These are phyloP conservation scores for Grifola frondosa DNA, from an alignment of 1,284 basidiomycete genomes.

Conservation along the genomic window DNA sequence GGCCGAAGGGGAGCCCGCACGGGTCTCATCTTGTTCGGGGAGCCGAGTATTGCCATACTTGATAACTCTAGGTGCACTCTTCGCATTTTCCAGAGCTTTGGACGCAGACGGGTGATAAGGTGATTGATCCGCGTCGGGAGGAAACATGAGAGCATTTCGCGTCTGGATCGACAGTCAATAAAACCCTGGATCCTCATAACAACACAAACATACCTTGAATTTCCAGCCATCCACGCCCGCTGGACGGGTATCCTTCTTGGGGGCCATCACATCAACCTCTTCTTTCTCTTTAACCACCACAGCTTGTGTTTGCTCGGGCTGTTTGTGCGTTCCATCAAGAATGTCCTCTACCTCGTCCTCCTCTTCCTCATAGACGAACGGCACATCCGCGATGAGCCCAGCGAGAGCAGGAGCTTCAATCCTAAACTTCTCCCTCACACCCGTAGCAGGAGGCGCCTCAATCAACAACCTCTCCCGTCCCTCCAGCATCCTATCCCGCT, in stretches of 20 bases:
- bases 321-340: constrained; percentile 9
- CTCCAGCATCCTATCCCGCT: constrained; percentile 61
- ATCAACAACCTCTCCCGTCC: constrained; percentile 64
- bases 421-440: constrained; percentile 63
- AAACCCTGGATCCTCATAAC: background rate
- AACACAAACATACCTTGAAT: constrained; percentile 68
- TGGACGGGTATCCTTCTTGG: constrained; percentile 65
- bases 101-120: constrained; percentile 61
- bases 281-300: constrained; percentile 21
- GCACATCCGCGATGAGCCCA: constrained; percentile 53
- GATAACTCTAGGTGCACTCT: constrained; percentile 63
- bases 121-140: constrained; percentile 85
- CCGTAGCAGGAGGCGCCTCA: constrained; percentile 60
- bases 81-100: constrained; percentile 33
- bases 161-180: constrained; percentile 46
- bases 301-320: constrained; percentile 20
- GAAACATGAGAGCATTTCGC: constrained; percentile 90
- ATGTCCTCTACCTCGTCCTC: constrained; percentile 24
- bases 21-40: constrained; percentile 57
- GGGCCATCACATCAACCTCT: constrained; percentile 69
- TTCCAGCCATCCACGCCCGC: constrained; percentile 82
- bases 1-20: constrained; percentile 47
- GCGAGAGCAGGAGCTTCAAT: constrained; percentile 57
- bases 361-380: constrained; percentile 26
- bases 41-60: constrained; percentile 80